Conservation (phyloP, 2,329 filamentous ascomycete genomes). For the Ophiostoma sp. region DNA sequence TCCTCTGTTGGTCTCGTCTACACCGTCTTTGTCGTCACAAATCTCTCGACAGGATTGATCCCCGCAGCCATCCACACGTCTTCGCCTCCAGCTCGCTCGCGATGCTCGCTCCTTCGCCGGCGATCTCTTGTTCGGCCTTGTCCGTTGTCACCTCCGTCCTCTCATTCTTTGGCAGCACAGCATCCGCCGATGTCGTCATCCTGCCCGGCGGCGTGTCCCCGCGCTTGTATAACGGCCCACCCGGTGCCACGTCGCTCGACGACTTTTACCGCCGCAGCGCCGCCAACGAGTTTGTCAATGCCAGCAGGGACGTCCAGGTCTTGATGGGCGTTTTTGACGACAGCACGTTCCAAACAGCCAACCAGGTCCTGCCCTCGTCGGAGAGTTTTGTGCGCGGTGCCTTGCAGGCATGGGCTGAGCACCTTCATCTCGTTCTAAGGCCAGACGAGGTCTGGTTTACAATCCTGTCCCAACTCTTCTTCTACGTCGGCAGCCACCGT, state of each 20-base stretch:
- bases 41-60: too few species aligned
- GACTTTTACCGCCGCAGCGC: slow-evolving; percentile 30
- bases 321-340: slow-evolving; percentile 33
- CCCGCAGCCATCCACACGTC: neutral
- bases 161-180: neutral
- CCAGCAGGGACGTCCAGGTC: slow-evolving; percentile 29
- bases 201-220: slow-evolving; percentile 34
- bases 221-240: slow-evolving; percentile 10
- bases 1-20: neutral
- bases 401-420: slow-evolving; percentile 50
- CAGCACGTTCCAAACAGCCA: slow-evolving; percentile 23
- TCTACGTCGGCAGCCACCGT: slow-evolving; percentile 50
- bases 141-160: neutral
- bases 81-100: neutral
- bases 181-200: slow-evolving; percentile 26
- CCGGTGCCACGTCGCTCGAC: slow-evolving; percentile 24
- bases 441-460: slow-evolving; percentile 59
- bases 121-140: neutral
- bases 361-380: slow-evolving; percentile 33
- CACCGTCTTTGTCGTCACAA: neutral
- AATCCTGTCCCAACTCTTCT: slow-evolving; percentile 53
- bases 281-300: slow-evolving; percentile 31
- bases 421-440: slow-evolving; percentile 51
- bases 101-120: neutral
- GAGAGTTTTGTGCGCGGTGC: slow-evolving; percentile 48